Base-by-base conservation (phyloP, 805 yeast species). In the Yarrowia phangngaensis region DNA sequence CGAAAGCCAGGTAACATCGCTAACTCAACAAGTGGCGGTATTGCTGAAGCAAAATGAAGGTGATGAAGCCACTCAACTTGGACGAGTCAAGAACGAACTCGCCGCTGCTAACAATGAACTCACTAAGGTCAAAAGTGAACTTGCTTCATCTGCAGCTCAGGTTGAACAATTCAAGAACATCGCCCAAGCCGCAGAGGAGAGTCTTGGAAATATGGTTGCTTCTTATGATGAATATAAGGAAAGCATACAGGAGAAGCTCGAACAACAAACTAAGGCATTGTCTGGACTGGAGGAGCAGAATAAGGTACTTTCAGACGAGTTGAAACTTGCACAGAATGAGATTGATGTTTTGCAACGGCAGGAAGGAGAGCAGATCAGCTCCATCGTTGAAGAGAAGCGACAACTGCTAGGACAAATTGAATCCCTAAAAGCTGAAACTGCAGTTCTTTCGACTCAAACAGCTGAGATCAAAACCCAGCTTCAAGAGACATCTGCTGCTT, bases 111-210 rank as follows among this genome's bases (percentile, higher is more conserved):
- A 60, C 40, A 56, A 64, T 11, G 75, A 74, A 34, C 61, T 76
- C 16, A 72, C 71, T 24, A 69, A 69, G 51, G 67, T 81, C 7
- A 69, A 72, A 47, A 68, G 70, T 34, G 85, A 81, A 50, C 70
- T 82, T 50, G 74, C 71, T 16, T 66, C 74, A 12, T 76, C 85
- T 0, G 75, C 75, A 54, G 68, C 73, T n/a, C 78, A 74, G 56
- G 72, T 76, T 8, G 70, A 70, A n/a, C 80, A 82, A 55, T 75
- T 80, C 60, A 76, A 79, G 51, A 68, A 67, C n/a, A 71, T 85
- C 30, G 79, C 88, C 0, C 64, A 65, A 45, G 77, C 83, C 11
- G 77, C 86, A 3, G 94, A 85, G 58, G 76, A 74, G 46, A 78
- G 88, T 4, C 68, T 85, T 28, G 64, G 67, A 28, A 69, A 72